These are phyloP conservation scores for Sophora flavescens DNA, from an alignment of 306 rosid species.

Conservation along the genomic window DNA sequence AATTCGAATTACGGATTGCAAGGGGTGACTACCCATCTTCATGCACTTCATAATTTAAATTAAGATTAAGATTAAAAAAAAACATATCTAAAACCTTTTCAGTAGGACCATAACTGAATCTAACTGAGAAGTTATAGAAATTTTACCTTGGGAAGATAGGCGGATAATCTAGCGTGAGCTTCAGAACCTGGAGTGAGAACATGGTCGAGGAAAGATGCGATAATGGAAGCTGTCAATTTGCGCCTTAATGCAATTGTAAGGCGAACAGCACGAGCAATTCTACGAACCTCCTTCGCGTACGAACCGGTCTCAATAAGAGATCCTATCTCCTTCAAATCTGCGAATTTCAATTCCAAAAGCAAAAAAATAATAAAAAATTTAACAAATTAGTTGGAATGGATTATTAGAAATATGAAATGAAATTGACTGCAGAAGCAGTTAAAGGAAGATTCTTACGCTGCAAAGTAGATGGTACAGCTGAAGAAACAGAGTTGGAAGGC, in stretches of 20 bases:
- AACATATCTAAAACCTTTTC: not conserved
- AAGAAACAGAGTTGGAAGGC: constrained; percentile 57
- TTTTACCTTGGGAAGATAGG: constrained; percentile 83
- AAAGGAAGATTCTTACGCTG: constrained; percentile 49
- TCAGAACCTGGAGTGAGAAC: constrained; percentile 77
- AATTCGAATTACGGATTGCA: not conserved
- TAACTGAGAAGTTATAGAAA: not conserved
- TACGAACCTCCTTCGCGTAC: constrained; percentile 85
- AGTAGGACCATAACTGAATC: constrained; percentile 30
- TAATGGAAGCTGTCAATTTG: constrained; percentile 73
- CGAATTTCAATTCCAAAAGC: constrained; percentile 1
- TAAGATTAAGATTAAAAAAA: not conserved
- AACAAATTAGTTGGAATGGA: no score
- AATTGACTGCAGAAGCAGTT: not conserved
- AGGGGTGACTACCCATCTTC: not conserved
- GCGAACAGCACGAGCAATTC: constrained; percentile 91
- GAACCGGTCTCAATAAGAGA: constrained; percentile 89
- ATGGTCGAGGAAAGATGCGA: constrained; percentile 70
- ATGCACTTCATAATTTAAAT: not conserved
- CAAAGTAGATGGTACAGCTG: constrained; percentile 57
- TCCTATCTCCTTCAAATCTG: constrained; percentile 96
- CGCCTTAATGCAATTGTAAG: constrained; percentile 83
- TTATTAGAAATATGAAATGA: constrained; percentile 21
- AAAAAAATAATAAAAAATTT: no score
- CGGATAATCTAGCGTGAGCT: constrained; percentile 63